Evolutionary conservation across 2,329 filamentous ascomycete genomes (phyloP).

Genomic region (Calonectria henricotiae): DNA sequence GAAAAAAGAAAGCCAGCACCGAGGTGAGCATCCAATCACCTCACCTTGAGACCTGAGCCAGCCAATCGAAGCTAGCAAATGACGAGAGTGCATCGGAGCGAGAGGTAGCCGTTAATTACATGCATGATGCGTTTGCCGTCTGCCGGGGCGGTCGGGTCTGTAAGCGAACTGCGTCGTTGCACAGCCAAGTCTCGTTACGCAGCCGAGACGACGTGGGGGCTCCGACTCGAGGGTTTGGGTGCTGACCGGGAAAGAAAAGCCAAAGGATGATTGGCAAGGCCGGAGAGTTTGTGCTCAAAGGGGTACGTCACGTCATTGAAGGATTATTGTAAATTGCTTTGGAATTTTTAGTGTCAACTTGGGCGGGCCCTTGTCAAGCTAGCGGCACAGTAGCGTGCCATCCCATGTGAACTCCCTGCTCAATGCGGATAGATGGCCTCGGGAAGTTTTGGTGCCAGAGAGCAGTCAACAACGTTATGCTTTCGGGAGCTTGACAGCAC

Average conservation of each 20-base stretch:
- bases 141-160: conserved; percentile 14
- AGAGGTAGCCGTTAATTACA: conserved; percentile 1
- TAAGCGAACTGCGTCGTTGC: conserved; percentile 44
- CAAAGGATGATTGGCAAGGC: conserved; percentile 26
- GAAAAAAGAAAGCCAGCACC: neutral
- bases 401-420: conserved; percentile 7
- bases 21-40: neutral
- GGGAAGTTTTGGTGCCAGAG: neutral
- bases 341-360: neutral
- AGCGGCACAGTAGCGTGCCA: conserved; percentile 7
- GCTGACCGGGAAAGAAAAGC: neutral
- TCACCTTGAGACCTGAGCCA: neutral
- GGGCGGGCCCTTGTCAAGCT: conserved; percentile 7
- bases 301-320: neutral
- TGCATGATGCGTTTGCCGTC: neutral
- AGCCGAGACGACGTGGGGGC: conserved; percentile 45
- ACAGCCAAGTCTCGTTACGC: conserved; percentile 47
- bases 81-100: neutral
- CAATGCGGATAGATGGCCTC: neutral
- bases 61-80: neutral
- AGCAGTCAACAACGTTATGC: neutral
- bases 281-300: conserved; percentile 14
- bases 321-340: conserved; percentile 4
- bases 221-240: neutral
- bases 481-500: neutral